Evolutionary conservation across 768 basidiomycete species (phyloP).

Genomic region (Psilocybe cubensis): DNA sequence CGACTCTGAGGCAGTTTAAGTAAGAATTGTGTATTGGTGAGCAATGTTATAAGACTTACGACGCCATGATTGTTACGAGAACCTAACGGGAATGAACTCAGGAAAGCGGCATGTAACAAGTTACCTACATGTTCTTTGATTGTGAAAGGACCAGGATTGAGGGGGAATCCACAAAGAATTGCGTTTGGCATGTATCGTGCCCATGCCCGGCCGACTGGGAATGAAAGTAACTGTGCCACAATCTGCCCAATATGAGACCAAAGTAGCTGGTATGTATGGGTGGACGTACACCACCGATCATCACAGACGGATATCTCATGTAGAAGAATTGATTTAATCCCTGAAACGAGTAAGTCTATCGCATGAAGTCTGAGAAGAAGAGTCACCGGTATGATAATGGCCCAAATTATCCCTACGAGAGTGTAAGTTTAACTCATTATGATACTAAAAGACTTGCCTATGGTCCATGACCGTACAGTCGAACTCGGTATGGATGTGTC

Average conservation of each 20-base stretch:
- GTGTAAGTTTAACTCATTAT: neutral
- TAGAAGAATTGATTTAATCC: conserved; percentile 54
- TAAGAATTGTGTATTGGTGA: neutral
- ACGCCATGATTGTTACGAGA: conserved; percentile 32
- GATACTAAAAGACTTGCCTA: conserved; percentile 31
- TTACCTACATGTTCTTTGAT: conserved; percentile 62
- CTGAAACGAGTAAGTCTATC: conserved; percentile 49
- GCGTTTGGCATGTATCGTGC: conserved; percentile 53
- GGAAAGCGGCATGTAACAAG: neutral
- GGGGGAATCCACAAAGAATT: conserved; percentile 55
- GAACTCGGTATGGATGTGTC: conserved; percentile 57
- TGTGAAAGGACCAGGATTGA: conserved; percentile 76
- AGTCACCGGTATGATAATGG: neutral
- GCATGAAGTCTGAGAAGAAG: neutral
- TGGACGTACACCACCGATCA: conserved; percentile 33
- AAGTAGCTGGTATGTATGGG: neutral
- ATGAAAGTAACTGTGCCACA: conserved; percentile 72
- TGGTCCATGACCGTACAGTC: conserved; percentile 51
- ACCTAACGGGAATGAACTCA: conserved; percentile 33
- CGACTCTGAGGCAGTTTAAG: neutral
- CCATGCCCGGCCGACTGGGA: conserved; percentile 64
- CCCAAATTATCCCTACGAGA: neutral
- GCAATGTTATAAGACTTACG: conserved; percentile 4
- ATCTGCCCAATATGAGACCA: conserved; percentile 33
- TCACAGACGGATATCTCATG: conserved; percentile 48